phyloP scores from a whole-genome alignment of 179 eudicot species.

The Silene noctiflora region DNA sequence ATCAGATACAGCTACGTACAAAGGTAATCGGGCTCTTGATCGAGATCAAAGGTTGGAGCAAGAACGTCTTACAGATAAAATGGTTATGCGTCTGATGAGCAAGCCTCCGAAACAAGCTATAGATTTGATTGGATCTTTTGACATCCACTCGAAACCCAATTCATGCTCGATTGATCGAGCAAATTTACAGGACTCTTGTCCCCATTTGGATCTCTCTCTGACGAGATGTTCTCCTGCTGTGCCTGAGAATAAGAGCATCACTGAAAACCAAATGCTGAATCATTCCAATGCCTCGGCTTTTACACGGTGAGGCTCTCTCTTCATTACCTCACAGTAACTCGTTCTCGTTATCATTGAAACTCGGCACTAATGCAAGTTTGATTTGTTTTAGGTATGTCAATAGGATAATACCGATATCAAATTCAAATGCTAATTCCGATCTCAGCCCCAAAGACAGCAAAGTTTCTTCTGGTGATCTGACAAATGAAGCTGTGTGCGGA shows the following conservation, averaged over 20 bases:
- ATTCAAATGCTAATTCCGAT: constrained; percentile 17
- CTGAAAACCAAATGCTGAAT: constrained; percentile 33
- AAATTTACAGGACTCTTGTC: constrained; percentile 23
- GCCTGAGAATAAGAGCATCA: constrained; percentile 19
- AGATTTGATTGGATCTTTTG: constrained; percentile 72
- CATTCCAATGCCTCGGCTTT: constrained; percentile 51
- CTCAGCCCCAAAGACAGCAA: constrained; percentile 32
- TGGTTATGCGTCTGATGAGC: constrained; percentile 3
- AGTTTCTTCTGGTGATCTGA: constrained; percentile 31
- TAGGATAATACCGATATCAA: constrained; percentile 35
- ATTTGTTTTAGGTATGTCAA: constrained; percentile 52
- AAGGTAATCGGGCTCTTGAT: constrained; percentile 16
- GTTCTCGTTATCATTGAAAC: neutral
- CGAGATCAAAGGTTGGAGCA: constrained; percentile 30
- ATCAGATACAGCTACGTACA: constrained; percentile 27
- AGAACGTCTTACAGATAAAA: constrained; percentile 25
- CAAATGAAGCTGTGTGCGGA: constrained; percentile 33
- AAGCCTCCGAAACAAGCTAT: constrained; percentile 54
- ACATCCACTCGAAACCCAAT: constrained; percentile 31
- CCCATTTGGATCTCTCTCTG: constrained; percentile 45
- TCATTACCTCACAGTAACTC: neutral
- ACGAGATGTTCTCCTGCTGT: constrained; percentile 29
- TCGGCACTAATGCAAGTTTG: neutral
- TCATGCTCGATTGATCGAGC: constrained; percentile 28
- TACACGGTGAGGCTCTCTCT: constrained; percentile 39